phyloP scores from a whole-genome alignment of 495 filamentous ascomycete species.

The Gamarada debralockiae region DNA sequence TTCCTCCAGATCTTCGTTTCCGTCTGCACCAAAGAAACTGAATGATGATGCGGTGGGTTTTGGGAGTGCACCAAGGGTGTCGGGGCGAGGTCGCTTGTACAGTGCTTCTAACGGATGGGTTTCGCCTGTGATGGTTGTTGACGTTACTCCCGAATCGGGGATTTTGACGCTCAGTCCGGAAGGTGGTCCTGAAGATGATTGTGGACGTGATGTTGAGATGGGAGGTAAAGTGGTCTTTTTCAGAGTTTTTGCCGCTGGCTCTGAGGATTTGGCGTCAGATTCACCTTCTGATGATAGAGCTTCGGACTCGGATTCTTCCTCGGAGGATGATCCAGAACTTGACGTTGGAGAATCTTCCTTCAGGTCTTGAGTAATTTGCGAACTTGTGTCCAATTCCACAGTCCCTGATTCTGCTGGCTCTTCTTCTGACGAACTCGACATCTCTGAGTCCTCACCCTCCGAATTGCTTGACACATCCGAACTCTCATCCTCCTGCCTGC shows the following conservation, averaged over 20 bases:
- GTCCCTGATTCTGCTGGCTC: constrained; percentile 8
- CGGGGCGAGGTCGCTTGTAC: constrained; percentile 60
- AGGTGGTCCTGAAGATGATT: constrained; percentile 36
- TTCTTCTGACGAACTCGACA: constrained; percentile 8
- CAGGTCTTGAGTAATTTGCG: not conserved
- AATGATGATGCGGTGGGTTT: constrained; percentile 31
- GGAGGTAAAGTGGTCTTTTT: not conserved
- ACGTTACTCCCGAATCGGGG: constrained; percentile 23
- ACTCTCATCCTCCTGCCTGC: not conserved
- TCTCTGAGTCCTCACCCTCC: not conserved
- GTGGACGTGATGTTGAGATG: constrained; percentile 13
- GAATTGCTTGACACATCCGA: too few species aligned
- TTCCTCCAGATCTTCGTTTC: constrained; percentile 47
- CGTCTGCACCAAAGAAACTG: constrained; percentile 46
- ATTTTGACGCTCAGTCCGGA: constrained; percentile 49
- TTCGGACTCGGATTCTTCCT: constrained; percentile 16
- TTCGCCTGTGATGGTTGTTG: constrained; percentile 10
- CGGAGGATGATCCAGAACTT: constrained; percentile 2
- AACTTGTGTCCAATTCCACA: constrained; percentile 9
- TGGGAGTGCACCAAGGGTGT: not conserved
- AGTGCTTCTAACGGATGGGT: constrained; percentile 24
- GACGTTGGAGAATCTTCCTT: not conserved
- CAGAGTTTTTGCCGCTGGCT: not conserved
- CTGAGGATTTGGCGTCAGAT: constrained; percentile 3
- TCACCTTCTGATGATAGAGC: constrained; percentile 10